A percentile compares a stretch with the other conserved stretches of the same genome.
phyloP scores from a whole-genome alignment of 129 eudicot species.

The Erigeron canadensis region DNA sequence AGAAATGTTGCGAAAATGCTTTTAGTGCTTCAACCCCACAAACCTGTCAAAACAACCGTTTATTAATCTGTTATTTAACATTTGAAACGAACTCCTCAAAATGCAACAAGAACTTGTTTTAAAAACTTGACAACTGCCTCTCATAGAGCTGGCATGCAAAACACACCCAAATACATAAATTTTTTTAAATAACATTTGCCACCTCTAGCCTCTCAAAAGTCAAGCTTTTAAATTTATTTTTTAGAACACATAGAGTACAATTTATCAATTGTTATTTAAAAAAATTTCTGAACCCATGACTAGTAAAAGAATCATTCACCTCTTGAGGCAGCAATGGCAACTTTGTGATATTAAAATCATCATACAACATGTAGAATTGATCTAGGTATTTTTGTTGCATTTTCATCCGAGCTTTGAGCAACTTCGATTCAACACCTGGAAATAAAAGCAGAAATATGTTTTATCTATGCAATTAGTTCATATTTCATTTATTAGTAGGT shows the following conservation, averaged over 20 bases:
- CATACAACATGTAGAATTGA: conserved; percentile 92
- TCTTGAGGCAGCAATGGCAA: conserved; percentile 90
- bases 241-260: not conserved
- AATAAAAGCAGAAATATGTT: not conserved
- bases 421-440: conserved; percentile 78
- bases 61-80: not conserved
- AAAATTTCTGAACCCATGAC: conserved; percentile 11
- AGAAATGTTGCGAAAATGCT: conserved; percentile 60
- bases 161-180: no score
- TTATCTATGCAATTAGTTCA: not conserved
- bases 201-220: conserved; percentile 14
- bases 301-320: conserved; percentile 40
- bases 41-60: conserved; percentile 43
- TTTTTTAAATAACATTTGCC: no score
- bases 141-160: no score
- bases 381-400: conserved; percentile 97
- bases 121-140: no score
- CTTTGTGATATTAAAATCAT: conserved; percentile 89
- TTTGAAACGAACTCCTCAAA: conserved; percentile 2
- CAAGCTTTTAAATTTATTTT: conserved; percentile 9
- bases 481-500: not conserved
- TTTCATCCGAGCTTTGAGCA: conserved; percentile 96
- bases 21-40: conserved; percentile 78
- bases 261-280: not conserved
- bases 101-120: not conserved